These are phyloP conservation scores for Ustilago xerochloae DNA, from an alignment of 1,284 basidiomycete species.

Conservation along the genomic window DNA sequence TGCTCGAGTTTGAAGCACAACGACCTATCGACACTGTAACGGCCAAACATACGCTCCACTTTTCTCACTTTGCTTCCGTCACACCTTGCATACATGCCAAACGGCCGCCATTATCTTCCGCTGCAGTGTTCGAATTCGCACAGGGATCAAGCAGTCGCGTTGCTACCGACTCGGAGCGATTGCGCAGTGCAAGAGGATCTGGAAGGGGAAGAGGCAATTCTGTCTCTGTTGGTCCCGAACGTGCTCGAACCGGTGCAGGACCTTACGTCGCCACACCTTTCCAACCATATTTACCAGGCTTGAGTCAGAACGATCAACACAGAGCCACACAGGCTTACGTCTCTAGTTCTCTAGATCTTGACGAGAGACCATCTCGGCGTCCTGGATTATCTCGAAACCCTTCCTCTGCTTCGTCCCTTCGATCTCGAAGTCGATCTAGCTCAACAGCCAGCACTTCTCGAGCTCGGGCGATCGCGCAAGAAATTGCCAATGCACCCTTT, in stretches of 20 bases:
- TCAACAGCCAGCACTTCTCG: constrained; percentile 30
- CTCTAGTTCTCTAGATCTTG: constrained; percentile 37
- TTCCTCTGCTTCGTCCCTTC: constrained; percentile 14
- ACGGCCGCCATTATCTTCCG: constrained; percentile 6
- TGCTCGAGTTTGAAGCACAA: constrained; percentile 57
- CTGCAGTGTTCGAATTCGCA: constrained; percentile 34
- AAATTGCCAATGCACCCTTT: constrained; percentile 40
- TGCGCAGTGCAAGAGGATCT: constrained; percentile 5
- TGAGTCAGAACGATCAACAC: constrained; percentile 28
- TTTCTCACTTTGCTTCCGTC: constrained; percentile 47
- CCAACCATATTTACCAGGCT: constrained; percentile 31
- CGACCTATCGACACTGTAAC: constrained; percentile 59
- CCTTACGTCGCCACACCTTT: constrained; percentile 22
- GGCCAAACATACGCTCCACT: constrained; percentile 52
- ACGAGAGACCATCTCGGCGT: constrained; percentile 9
- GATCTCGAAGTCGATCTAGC: constrained; percentile 21
- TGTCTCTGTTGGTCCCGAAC: constrained; percentile 23
- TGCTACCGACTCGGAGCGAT: constrained; percentile 15
- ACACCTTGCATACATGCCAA: constrained; percentile 10
- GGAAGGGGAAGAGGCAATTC: constrained; percentile 20
- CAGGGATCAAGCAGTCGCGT: constrained; percentile 23
- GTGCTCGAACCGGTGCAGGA: background rate
- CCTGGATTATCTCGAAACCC: constrained; percentile 19
- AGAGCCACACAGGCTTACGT: constrained; percentile 13
- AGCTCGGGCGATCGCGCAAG: constrained; percentile 36